Conservation (phyloP, 805 yeast species). For the Debaryomyces maramus region DNA sequence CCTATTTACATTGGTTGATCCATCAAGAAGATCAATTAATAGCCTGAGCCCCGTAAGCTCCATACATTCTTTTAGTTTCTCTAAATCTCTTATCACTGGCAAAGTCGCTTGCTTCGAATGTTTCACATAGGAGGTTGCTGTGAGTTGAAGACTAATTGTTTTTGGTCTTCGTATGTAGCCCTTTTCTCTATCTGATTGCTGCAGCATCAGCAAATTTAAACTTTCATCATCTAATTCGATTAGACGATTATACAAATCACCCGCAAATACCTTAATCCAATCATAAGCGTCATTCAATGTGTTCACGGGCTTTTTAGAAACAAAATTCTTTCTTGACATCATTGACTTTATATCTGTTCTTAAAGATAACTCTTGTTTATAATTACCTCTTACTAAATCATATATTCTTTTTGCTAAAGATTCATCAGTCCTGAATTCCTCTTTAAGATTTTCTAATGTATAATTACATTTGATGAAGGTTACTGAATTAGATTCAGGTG, state of each 20-base stretch:
- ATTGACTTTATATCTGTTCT: slow-evolving; percentile 74
- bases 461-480: slow-evolving; percentile 52
- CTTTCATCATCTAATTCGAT: slow-evolving; percentile 73
- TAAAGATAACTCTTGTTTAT: slow-evolving; percentile 52
- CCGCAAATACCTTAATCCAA: slow-evolving; percentile 84
- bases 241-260: slow-evolving; percentile 71
- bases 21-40: slow-evolving; percentile 40
- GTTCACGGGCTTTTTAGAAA: slow-evolving; percentile 51
- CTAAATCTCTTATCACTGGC: slow-evolving; percentile 35
- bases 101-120: slow-evolving; percentile 46
- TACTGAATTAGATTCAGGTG: slow-evolving; percentile 44
- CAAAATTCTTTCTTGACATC: slow-evolving; percentile 84
- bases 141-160: slow-evolving; percentile 46
- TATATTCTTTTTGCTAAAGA: slow-evolving; percentile 56
- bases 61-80: slow-evolving; percentile 31
- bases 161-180: slow-evolving; percentile 49
- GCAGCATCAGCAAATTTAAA: slow-evolving; percentile 28
- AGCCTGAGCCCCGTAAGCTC: slow-evolving; percentile 35
- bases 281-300: slow-evolving; percentile 56
- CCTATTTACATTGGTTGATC: slow-evolving; percentile 18
- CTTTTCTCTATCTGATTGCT: slow-evolving; percentile 20
- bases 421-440: slow-evolving; percentile 38
- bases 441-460: slow-evolving; percentile 23
- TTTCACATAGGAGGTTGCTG: slow-evolving; percentile 19
- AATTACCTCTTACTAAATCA: slow-evolving; percentile 64